Evolutionary conservation across 108 stramenopile species (phyloP), one percentile per base, ranked within the genome.

Genomic region (Skeletonema potamos): DNA sequence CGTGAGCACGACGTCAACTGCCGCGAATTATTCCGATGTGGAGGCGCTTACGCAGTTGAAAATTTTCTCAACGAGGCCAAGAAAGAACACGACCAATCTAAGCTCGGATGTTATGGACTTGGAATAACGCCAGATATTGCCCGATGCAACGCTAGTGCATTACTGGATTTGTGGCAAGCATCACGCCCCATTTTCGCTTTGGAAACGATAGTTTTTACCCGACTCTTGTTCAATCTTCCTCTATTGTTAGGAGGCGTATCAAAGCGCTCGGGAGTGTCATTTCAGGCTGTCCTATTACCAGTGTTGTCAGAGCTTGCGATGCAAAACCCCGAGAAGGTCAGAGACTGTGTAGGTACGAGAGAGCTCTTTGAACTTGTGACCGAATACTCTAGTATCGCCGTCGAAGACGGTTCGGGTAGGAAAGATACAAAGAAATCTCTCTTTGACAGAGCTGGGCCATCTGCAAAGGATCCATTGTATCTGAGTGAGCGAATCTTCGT

Each of bases 31-130:
- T 73, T 89, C 17, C 74, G 91, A 4, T 92, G 90, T 63, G 89
- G 90, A 26, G 93, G 85, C 4, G 81, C 89, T 9, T 83, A 92
- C 61, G 63, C 92, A 13, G 58, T 92, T 20, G 91, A 90, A 54
- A 80, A 89, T 27, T 24, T 82, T 17, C 58, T 89, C n/a, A 39
- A 69, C 33, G 64, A 83, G 18, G 57, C 62, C 55, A 81, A 81
- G 58, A 71, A 58, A 64, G 27, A 37, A 34, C n/a, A 48, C 9
- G 69, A 67, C 26, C 68, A 33, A 60, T 43, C 77, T 79, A 28
- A 72, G 55, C 22, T 51, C 55, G 51, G 69, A 81, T 51, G 60
- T 60, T 58, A 70, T 57, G 39, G 58, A 76, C 30, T 79, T 39
- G 74, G 77, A 17, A 62, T 56, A 22, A 76, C 82, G 17, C 65